phyloP scores from a whole-genome alignment of 2,329 filamentous ascomycete genomes.

The Pseudogymnoascus sp. region DNA sequence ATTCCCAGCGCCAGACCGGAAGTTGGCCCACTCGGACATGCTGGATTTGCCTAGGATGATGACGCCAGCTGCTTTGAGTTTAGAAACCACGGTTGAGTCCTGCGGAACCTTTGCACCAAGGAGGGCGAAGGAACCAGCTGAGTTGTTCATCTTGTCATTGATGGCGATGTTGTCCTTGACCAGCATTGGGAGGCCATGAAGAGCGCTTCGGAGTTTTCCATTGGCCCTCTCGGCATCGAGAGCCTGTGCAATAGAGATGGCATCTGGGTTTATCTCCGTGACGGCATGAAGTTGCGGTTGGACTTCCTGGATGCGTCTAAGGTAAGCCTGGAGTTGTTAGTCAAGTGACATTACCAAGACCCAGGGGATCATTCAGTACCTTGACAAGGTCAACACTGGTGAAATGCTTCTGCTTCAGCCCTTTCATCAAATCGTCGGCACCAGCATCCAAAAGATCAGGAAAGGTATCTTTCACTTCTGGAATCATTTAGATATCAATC shows the following conservation, averaged over 20 bases:
- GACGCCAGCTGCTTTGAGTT: constrained; percentile 20
- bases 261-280: constrained; percentile 28
- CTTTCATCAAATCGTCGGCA: constrained; percentile 41
- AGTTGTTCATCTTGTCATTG: constrained; percentile 46
- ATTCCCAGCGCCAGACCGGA: constrained; percentile 41
- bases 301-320: constrained; percentile 21
- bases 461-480: constrained; percentile 14
- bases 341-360: constrained; percentile 31
- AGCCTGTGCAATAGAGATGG: constrained; percentile 23
- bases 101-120: constrained; percentile 19
- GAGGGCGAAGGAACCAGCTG: constrained; percentile 22
- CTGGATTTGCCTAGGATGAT: constrained; percentile 32
- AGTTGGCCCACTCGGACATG: constrained; percentile 50
- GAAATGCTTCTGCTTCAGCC: constrained; percentile 42
- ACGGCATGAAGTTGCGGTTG: constrained; percentile 21
- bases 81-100: constrained; percentile 21
- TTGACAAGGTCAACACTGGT: constrained; percentile 49
- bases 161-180: constrained; percentile 57
- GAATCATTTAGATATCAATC: neutral
- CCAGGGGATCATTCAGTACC: constrained; percentile 30
- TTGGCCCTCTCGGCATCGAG: constrained; percentile 25
- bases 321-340: constrained; percentile 18
- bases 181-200: constrained; percentile 52
- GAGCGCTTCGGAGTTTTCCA: constrained; percentile 26
- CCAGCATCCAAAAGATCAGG: constrained; percentile 42